Conservation (phyloP, 176 grass and related monocot species). For the Ensete glaucum region DNA sequence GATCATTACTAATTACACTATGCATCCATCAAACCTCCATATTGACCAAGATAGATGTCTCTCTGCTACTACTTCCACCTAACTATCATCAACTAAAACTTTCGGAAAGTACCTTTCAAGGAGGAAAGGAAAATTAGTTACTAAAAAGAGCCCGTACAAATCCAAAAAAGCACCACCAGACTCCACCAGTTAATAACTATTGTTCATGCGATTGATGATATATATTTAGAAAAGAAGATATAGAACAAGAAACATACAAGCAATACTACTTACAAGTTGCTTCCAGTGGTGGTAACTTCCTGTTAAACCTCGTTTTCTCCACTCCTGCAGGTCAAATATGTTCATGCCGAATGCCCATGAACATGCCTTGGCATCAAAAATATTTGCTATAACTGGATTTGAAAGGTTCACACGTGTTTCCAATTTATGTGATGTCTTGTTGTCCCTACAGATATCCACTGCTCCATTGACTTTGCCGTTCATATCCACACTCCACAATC, state of each 20-base stretch:
- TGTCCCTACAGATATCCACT: conserved; percentile 41
- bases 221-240: not conserved
- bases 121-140: not conserved
- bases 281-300: conserved; percentile 53
- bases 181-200: not conserved
- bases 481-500: conserved; percentile 60
- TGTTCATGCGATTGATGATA: not conserved
- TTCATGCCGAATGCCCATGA: conserved; percentile 75
- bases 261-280: conserved; percentile 39
- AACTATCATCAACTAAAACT: not conserved
- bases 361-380: conserved; percentile 60
- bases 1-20: not conserved
- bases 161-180: not conserved
- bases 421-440: conserved; percentile 31
- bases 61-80: not conserved
- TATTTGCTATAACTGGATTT: conserved; percentile 30
- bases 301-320: conserved; percentile 48
- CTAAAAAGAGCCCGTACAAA: not conserved
- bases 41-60: not conserved
- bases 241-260: not conserved
- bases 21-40: not conserved
- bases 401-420: conserved; percentile 59
- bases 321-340: conserved; percentile 68
- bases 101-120: not conserved
- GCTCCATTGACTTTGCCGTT: conserved; percentile 60